Evolutionary conservation across 164 flowering plant genomes (phyloP).

Genomic region (Nymphaea colorata): DNA sequence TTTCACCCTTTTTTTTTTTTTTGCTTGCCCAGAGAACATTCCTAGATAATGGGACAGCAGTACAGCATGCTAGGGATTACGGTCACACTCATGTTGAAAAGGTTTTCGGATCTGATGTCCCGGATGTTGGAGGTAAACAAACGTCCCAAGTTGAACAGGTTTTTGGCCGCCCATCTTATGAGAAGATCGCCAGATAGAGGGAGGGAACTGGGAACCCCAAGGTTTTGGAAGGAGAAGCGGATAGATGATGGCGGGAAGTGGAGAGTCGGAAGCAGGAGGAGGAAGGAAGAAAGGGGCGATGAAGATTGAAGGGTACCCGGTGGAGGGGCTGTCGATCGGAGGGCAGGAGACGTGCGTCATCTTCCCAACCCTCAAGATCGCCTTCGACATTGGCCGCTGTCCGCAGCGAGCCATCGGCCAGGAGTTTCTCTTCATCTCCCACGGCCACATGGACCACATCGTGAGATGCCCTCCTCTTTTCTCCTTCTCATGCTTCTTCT

Average conservation of each 20-base stretch:
- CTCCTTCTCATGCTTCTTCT: too few relatives aligned
- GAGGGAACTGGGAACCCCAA: too few relatives aligned
- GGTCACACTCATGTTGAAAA: constrained; percentile 95
- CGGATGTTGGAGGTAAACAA: too few relatives aligned
- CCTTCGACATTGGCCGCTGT: constrained; percentile 89
- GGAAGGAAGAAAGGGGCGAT: constrained; percentile 19
- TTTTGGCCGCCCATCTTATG: too few relatives aligned
- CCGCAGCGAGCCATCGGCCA: constrained; percentile 82
- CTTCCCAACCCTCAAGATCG: constrained; percentile 60
- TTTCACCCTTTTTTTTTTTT: not conserved
- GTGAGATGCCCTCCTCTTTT: constrained; percentile 19
- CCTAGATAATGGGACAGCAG: constrained; percentile 33
- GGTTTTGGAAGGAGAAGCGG: not conserved
- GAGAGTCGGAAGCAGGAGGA: too few relatives aligned
- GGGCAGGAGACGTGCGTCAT: constrained; percentile 98
- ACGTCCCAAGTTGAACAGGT: too few relatives aligned
- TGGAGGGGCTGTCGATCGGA: constrained; percentile 80
- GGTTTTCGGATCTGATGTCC: too few relatives aligned
- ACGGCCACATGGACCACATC: constrained; percentile 94
- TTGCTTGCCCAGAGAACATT: constrained; percentile 55
- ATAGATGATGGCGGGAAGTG: not conserved
- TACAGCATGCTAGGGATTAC: constrained; percentile 82
- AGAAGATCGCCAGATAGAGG: too few relatives aligned
- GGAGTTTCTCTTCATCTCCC: constrained; percentile 87
- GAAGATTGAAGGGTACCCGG: constrained; percentile 44